phyloP scores from a whole-genome alignment of 495 filamentous ascomycete genomes.

The Aspergillus kassunensis region DNA sequence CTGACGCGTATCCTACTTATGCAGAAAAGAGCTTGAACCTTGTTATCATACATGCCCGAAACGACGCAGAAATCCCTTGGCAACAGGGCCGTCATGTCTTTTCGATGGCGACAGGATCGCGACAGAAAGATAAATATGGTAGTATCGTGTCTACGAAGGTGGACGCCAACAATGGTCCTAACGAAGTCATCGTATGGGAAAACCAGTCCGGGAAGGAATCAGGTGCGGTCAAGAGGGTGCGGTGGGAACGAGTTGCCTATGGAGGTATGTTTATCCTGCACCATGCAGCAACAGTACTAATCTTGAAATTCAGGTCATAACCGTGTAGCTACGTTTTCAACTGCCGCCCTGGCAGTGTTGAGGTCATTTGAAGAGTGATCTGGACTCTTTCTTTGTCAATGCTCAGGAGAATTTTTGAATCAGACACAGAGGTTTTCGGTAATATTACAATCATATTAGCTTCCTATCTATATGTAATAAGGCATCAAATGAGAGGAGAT shows the following conservation, averaged over 20 bases:
- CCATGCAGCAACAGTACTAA: not conserved
- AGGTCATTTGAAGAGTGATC: constrained; percentile 54
- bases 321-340: constrained; percentile 46
- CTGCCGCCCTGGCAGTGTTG: constrained; percentile 58
- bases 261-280: constrained; percentile 37
- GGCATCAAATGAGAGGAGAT: constrained; percentile 1
- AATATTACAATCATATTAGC: too few relatives aligned
- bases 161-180: constrained; percentile 25
- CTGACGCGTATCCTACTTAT: constrained; percentile 24
- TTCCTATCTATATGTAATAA: not conserved
- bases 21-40: constrained; percentile 55
- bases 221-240: constrained; percentile 42
- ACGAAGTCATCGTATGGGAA: constrained; percentile 36
- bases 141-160: constrained; percentile 35
- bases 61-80: constrained; percentile 76
- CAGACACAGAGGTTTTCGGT: too few relatives aligned
- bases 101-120: constrained; percentile 41
- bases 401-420: too few relatives aligned
- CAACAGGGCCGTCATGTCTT: constrained; percentile 48
- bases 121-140: constrained; percentile 52
- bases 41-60: constrained; percentile 68
- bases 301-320: constrained; percentile 39
- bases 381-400: not conserved
- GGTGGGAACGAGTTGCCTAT: constrained; percentile 44
- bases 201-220: constrained; percentile 27